Percentiles rank a stretch among this genome's conserved stretches.
These are phyloP conservation scores for Botrytis aclada DNA, from an alignment of 2,329 filamentous ascomycete species.

Conservation along the genomic window DNA sequence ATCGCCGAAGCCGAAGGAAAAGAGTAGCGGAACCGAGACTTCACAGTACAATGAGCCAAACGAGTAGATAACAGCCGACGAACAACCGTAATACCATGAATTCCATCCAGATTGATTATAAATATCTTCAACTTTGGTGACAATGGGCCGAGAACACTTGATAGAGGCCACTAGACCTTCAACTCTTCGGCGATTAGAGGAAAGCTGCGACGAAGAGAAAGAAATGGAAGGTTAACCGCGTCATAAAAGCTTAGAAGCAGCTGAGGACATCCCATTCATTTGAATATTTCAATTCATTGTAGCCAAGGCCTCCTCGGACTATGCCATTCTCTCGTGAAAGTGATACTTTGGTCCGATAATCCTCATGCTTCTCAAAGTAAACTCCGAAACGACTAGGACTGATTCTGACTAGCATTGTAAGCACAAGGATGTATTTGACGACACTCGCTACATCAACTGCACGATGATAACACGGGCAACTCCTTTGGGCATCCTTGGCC, in stretches of 20 bases:
- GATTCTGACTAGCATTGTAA: not conserved
- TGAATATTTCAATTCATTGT: not conserved
- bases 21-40: conserved; percentile 24
- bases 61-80: conserved; percentile 44
- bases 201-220: not conserved
- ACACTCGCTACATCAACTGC: not conserved
- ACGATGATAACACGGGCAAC: conserved; percentile 8
- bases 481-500: conserved; percentile 6
- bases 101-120: conserved; percentile 49
- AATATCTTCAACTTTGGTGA: conserved; percentile 41
- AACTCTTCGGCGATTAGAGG: not conserved
- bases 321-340: not conserved
- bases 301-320: not conserved
- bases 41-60: conserved; percentile 46
- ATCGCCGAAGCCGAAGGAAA: conserved; percentile 49
- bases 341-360: not conserved
- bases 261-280: not conserved
- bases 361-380: not conserved
- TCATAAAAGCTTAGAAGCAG: conserved; percentile 1
- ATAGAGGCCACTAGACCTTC: conserved; percentile 19
- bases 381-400: conserved; percentile 2
- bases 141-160: conserved; percentile 33
- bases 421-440: conserved; percentile 5
- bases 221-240: not conserved
- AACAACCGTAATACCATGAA: conserved; percentile 46